These are phyloP conservation scores for Aspergillus quadrilineatus DNA, from an alignment of 2,329 filamentous ascomycete species.

Conservation along the genomic window DNA sequence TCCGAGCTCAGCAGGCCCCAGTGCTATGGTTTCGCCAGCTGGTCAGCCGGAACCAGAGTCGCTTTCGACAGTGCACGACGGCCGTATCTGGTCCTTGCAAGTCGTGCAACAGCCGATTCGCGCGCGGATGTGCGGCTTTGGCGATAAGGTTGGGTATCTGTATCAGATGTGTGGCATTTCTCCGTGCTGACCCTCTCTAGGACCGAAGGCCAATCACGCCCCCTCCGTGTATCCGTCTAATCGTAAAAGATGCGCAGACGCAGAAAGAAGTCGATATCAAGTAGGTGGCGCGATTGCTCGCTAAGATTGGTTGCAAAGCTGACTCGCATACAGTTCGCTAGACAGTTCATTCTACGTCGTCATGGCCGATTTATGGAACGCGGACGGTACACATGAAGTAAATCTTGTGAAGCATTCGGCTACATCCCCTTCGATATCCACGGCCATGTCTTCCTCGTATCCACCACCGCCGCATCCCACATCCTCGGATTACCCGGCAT, in stretches of 20 bases:
- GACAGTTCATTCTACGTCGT: slow-evolving; percentile 68
- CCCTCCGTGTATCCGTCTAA: slow-evolving; percentile 82
- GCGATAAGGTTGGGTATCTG: slow-evolving; percentile 74
- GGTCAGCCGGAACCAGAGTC: slow-evolving; percentile 37
- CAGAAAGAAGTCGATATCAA: slow-evolving; percentile 81
- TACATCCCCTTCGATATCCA: slow-evolving; percentile 73
- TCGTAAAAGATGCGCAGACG: slow-evolving; percentile 72
- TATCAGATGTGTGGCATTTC: background rate
- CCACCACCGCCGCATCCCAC: slow-evolving; percentile 48
- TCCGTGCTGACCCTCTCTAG: slow-evolving; percentile 46
- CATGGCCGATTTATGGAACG: slow-evolving; percentile 68
- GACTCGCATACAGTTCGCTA: slow-evolving; percentile 56
- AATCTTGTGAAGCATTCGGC: slow-evolving; percentile 67
- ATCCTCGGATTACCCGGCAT: slow-evolving; percentile 35
- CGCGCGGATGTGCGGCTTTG: slow-evolving; percentile 98
- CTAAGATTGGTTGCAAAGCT: slow-evolving; percentile 1
- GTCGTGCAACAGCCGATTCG: slow-evolving; percentile 89
- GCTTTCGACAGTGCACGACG: slow-evolving; percentile 42
- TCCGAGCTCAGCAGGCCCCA: slow-evolving; percentile 31
- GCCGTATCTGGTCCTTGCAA: slow-evolving; percentile 60
- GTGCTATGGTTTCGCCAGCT: slow-evolving; percentile 30
- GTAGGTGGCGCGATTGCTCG: slow-evolving; percentile 51
- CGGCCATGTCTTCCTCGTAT: slow-evolving; percentile 76
- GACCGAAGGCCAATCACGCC: slow-evolving; percentile 95
- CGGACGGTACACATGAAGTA: slow-evolving; percentile 60